Conservation (phyloP, 192 early-diverging fungal genomes). For the Polychytrium aggregatum region DNA sequence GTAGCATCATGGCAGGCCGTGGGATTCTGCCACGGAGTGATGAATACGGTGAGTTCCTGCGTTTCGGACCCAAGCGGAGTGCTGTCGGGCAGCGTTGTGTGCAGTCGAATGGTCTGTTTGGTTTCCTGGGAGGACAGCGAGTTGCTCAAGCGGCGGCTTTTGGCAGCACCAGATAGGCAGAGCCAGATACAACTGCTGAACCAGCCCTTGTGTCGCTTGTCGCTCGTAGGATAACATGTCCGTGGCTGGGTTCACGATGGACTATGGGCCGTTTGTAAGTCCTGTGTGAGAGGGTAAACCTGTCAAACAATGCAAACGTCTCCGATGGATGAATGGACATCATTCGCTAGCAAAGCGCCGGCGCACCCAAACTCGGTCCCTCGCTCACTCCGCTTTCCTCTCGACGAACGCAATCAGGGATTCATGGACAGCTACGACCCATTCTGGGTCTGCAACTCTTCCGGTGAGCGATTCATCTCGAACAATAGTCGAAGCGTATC, state of each 20-base stretch:
- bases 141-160: neutral
- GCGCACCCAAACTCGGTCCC: no score
- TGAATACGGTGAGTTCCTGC: conserved; percentile 19
- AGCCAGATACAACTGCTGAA: no score
- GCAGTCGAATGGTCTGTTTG: neutral
- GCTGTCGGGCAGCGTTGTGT: neutral
- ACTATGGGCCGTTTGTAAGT: conserved; percentile 69
- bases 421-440: conserved; percentile 80
- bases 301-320: neutral
- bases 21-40: conserved; percentile 60
- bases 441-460: conserved; percentile 59
- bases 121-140: neutral
- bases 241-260: conserved; percentile 67
- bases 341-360: no score
- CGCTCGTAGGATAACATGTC: conserved; percentile 72
- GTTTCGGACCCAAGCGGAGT: no score
- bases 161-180: neutral
- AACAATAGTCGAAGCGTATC: neutral
- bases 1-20: conserved; percentile 74
- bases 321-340: neutral
- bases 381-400: no score
- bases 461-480: no score
- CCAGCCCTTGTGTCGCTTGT: no score
- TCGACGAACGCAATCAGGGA: no score
- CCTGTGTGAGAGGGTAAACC: neutral